Base-by-base conservation (phyloP, 345 rosid species). In the Arabis hirsuta region DNA sequence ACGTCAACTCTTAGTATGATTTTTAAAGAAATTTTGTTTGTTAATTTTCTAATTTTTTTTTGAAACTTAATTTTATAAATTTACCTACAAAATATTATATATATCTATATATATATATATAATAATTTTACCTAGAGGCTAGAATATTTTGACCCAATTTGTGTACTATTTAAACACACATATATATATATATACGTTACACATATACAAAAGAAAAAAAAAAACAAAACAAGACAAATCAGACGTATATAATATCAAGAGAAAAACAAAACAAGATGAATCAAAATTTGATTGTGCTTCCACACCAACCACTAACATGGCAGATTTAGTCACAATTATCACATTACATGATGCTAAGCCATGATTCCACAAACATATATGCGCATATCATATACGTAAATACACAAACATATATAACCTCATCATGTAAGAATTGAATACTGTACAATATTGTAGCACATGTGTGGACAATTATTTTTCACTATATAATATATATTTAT, bases 241-340 rank as follows among this genome's bases (percentile, higher is more conserved):
- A 72, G 44, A 59, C 14, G 27, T 51, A 74, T 31, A 60, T 42
- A 51, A 59, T 32, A 43, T 48, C 39, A 59, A 59, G 60, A 52
- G 42, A 74, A 41, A 60, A 67, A 59, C 55, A 74, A 67, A 74
- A 60, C 65, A 63, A 38, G 61, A 62, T 34, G 55, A 69, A 68
- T 76, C 70, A 69, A 55, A 61, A 20, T 45, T 70, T 71, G 80
- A 76, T 76, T 65, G 53, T 64, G 58, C 55, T 59, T 57, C 50
- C 76, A 56, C 67, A 77, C 72, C 80, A 62, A 71, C 80, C 56
- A 64, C 71, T 50, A 77, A 71, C 80, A 71, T 71, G 72, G 63
- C 76, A 71, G 46, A 65, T 71, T 71, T 65, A 62, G 57, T 70
- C 47, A 56, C 76, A 70, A 69, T 70, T 13, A 50, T 67, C 62